These are phyloP conservation scores for Rhodomyrtus psidioides DNA, from an alignment of 441 rosid species.

Conservation along the genomic window DNA sequence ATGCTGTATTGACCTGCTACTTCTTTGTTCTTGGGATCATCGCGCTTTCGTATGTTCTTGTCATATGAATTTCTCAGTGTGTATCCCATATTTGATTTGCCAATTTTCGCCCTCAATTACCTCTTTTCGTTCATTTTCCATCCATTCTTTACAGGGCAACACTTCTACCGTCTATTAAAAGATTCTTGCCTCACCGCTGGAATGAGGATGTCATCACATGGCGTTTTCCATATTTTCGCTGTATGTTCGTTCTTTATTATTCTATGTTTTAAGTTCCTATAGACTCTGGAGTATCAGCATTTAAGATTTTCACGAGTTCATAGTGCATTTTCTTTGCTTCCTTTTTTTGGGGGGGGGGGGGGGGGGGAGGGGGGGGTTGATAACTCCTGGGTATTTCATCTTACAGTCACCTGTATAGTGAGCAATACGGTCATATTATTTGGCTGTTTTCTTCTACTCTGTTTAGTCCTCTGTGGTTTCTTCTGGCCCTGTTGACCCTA, in stretches of 20 bases:
- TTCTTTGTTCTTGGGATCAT: slow-evolving; percentile 88
- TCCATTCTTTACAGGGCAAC: slow-evolving; percentile 59
- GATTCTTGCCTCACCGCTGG: slow-evolving; percentile 70
- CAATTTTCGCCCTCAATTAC: not conserved
- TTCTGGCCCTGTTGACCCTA: slow-evolving; percentile 19
- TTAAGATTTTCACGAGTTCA: not conserved
- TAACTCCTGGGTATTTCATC: not conserved
- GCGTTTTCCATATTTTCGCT: slow-evolving; percentile 70
- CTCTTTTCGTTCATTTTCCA: slow-evolving; percentile 1
- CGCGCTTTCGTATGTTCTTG: slow-evolving; percentile 81
- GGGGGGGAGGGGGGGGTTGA: not conserved
- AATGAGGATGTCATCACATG: slow-evolving; percentile 66
- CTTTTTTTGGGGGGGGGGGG: not conserved
- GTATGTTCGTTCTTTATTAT: slow-evolving; percentile 34
- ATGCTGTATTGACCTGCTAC: slow-evolving; percentile 90
- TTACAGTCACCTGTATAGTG: not conserved
- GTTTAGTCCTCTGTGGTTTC: not conserved
- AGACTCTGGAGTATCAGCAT: not conserved
- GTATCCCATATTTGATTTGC: not conserved
- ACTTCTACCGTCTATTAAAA: slow-evolving; percentile 61
- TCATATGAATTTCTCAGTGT: not conserved
- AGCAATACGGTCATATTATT: not conserved
- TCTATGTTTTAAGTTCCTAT: not conserved
- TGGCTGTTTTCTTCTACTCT: not conserved
- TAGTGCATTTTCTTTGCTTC: not conserved